A percentile compares a stretch with the other conserved stretches of the same genome.
These are phyloP conservation scores for Brassica cretica DNA, from an alignment of 345 rosid genomes.

Conservation along the genomic window DNA sequence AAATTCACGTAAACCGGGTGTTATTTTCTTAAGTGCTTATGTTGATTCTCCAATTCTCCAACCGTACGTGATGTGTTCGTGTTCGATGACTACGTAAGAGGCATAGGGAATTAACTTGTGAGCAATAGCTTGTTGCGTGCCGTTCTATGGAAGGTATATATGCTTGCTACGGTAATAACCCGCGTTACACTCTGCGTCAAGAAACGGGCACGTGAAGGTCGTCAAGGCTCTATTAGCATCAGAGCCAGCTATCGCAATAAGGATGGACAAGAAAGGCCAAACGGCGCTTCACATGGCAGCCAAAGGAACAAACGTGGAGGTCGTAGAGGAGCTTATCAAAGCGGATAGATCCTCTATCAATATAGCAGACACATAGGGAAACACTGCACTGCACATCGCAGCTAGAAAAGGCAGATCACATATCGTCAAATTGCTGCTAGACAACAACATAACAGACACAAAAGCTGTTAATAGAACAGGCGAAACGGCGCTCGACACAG, in stretches of 20 bases:
- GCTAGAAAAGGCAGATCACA: conserved; percentile 74
- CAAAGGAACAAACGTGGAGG: conserved; percentile 61
- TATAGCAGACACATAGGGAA: conserved; percentile 72
- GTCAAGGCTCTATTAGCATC: conserved; percentile 54
- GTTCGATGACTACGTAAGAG: too few relatives aligned
- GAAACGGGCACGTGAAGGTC: conserved; percentile 77
- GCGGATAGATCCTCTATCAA: conserved; percentile 55
- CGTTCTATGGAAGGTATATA: too few relatives aligned
- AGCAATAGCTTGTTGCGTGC: too few relatives aligned
- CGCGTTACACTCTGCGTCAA: conserved; percentile 46
- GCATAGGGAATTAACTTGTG: not conserved
- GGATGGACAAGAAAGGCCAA: conserved; percentile 86
- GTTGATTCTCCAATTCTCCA: too few relatives aligned
- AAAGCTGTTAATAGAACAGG: too few relatives aligned
- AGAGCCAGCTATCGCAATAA: conserved; percentile 54
- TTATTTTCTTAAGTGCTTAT: too few relatives aligned
- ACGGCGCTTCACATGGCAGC: conserved; percentile 92
- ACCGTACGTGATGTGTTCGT: too few relatives aligned
- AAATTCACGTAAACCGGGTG: too few relatives aligned
- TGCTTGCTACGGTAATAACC: too few relatives aligned
- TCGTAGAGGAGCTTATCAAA: conserved; percentile 63
- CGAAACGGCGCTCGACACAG: too few relatives aligned
- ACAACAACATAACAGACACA: conserved; percentile 9
- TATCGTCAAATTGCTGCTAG: conserved; percentile 63
- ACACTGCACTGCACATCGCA: conserved; percentile 71